A percentile compares a stretch with the other conserved stretches of the same genome.
Evolutionary conservation across 441 rosid genomes (phyloP).

Genomic region (Gossypium lobatum): DNA sequence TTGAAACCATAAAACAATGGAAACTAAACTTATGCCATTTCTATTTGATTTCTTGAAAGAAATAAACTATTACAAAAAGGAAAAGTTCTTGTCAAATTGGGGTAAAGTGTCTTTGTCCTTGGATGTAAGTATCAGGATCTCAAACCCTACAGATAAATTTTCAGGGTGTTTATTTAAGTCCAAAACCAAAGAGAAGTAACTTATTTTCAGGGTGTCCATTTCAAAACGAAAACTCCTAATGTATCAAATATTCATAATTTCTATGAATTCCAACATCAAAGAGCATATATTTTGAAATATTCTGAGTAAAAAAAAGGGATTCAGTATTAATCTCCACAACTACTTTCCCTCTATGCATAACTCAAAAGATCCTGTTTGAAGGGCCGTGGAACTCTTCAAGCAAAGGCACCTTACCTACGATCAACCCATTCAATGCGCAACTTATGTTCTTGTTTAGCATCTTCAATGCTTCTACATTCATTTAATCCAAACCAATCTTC

Average conservation of each 20-base stretch:
- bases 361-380: conserved; percentile 59
- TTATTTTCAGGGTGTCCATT: not conserved
- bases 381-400: conserved; percentile 83
- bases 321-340: too few relatives aligned
- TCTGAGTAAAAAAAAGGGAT: not conserved
- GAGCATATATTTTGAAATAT: not conserved
- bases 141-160: not conserved
- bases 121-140: not conserved
- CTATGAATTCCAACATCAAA: not conserved
- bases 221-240: not conserved
- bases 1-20: not conserved
- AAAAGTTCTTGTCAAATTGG: not conserved
- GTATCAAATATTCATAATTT: not conserved
- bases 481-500: not conserved
- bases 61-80: not conserved
- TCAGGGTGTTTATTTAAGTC: not conserved
- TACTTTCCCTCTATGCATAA: not conserved
- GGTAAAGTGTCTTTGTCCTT: not conserved
- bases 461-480: not conserved
- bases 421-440: not conserved
- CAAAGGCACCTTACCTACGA: conserved; percentile 78
- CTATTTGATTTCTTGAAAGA: not conserved
- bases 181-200: not conserved
- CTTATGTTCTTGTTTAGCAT: not conserved
- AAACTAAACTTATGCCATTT: not conserved